Conservation (phyloP, 2,329 filamentous ascomycete species). For the Alternaria atra region DNA sequence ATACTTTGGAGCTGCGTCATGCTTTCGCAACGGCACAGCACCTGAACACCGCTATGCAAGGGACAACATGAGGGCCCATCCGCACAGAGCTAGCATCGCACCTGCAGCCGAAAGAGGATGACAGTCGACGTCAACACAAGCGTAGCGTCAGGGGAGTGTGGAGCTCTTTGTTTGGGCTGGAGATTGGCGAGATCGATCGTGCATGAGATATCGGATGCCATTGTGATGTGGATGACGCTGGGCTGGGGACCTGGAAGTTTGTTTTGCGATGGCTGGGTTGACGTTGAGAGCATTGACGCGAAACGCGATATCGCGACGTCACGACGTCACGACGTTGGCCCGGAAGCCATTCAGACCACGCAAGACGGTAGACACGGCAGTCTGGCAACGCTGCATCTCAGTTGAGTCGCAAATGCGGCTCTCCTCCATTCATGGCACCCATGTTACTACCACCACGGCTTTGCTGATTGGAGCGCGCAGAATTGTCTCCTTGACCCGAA, state of each 20-base stretch:
- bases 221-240: conserved; percentile 26
- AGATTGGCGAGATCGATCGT: conserved; percentile 39
- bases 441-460: background rate
- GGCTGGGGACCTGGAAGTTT: conserved; percentile 14
- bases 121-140: conserved; percentile 33
- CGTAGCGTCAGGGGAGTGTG: conserved; percentile 35
- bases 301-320: conserved; percentile 29
- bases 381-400: background rate
- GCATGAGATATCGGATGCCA: conserved; percentile 20
- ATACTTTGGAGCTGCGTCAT: conserved; percentile 7
- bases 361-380: background rate
- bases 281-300: conserved; percentile 27
- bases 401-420: background rate
- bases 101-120: conserved; percentile 7
- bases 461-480: background rate
- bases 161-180: conserved; percentile 20
- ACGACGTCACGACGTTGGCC: conserved; percentile 12
- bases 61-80: background rate
- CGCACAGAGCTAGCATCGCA: background rate
- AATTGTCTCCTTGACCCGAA: background rate
- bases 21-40: background rate
- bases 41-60: background rate
- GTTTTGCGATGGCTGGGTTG: conserved; percentile 23
- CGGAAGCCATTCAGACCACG: conserved; percentile 18
- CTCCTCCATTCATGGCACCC: background rate